Conservation (phyloP, 2,329 filamentous ascomycete genomes). For the Colletotrichum karsti region DNA sequence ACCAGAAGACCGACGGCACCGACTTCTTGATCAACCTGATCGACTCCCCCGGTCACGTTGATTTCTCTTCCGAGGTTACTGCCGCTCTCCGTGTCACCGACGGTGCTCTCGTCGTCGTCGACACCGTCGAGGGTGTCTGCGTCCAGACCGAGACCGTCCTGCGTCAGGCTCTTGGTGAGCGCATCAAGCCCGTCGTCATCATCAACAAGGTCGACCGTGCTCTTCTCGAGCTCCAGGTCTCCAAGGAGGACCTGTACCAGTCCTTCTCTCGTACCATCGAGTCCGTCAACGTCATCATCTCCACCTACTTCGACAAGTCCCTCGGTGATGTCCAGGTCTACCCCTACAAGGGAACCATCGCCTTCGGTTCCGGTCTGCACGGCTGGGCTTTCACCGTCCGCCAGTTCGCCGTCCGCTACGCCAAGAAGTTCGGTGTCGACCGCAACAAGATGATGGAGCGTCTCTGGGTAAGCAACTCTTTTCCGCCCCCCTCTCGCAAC, state of each 20-base stretch:
- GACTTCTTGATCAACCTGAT: constrained; percentile 99
- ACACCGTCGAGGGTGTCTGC: constrained; percentile 99
- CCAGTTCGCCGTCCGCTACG: constrained; percentile 94
- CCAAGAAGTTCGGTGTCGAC: constrained; percentile 99
- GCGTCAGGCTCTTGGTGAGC: constrained; percentile 98
- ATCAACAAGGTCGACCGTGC: constrained; percentile 99
- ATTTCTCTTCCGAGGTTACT: constrained; percentile 99
- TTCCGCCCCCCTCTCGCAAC: background rate
- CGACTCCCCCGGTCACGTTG: constrained; percentile 99
- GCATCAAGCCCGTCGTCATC: constrained; percentile 99
- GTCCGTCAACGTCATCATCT: constrained; percentile 99
- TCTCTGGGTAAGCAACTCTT: constrained; percentile 82
- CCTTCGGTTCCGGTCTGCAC: constrained; percentile 99
- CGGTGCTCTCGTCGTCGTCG: constrained; percentile 99
- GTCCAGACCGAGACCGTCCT: constrained; percentile 99
- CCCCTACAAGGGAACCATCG: constrained; percentile 96
- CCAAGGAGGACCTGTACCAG: constrained; percentile 99
- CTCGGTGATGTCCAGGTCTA: constrained; percentile 99
- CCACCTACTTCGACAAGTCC: constrained; percentile 96
- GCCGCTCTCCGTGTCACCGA: constrained; percentile 99
- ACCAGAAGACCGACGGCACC: constrained; percentile 86
- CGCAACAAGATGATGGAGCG: constrained; percentile 99
- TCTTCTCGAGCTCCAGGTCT: constrained; percentile 97
- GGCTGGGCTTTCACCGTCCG: constrained; percentile 99
- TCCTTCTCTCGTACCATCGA: constrained; percentile 99